Base-by-base conservation (phyloP, 352 stramenopile species). In the Pythium chondricola region DNA sequence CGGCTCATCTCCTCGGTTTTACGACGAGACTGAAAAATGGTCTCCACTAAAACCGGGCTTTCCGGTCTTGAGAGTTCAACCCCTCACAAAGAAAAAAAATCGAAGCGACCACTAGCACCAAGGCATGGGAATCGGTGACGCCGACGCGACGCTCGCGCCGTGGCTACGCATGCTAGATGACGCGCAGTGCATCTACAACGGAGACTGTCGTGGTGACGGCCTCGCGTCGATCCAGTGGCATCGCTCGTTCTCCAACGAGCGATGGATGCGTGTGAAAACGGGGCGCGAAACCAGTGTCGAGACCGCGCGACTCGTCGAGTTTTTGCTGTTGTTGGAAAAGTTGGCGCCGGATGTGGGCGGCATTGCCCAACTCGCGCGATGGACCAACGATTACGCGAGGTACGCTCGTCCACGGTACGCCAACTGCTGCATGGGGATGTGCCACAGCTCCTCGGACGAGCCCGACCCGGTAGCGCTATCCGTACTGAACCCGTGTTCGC, bases 211-310 rank as follows among this genome's bases (percentile, higher is more conserved):
- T 14, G 33, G 41, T 11, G 50, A 58, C 21, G 42, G 50, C 33
- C 47, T 51, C 29, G 50, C 50, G 18, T 58, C 50, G 32, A 31
- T 58, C 32, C 41, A 44, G 33, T 58, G 50, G 50, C 41, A 35
- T 26, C 33, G 43, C 26, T 20, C 50, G 17, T 8, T 24, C 8
- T 20, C 41, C 1, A 33, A 27, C 20, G 41, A 51, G 36, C 50
- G 50, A 13, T 58, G 50, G 50, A 33, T 58, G 17, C 32, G 42
- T 22, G 27, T 58, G 4, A 8, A 7, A 9, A 10, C 27, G 2
- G 30, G 7, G 2, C 11, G 16, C 22, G 24, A 21, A 7, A 32
- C 11, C 4, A 4, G 22, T 14, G 4, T 21, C 20, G 29, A 6
- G 5, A 11, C 47, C 26, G 17, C 36, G 14, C 18, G 30, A 26